Percentiles rank a stretch among this genome's conserved stretches.
These are phyloP conservation scores for Herpetomonas muscarum DNA, from an alignment of 208 protist genomes.

Conservation along the genomic window DNA sequence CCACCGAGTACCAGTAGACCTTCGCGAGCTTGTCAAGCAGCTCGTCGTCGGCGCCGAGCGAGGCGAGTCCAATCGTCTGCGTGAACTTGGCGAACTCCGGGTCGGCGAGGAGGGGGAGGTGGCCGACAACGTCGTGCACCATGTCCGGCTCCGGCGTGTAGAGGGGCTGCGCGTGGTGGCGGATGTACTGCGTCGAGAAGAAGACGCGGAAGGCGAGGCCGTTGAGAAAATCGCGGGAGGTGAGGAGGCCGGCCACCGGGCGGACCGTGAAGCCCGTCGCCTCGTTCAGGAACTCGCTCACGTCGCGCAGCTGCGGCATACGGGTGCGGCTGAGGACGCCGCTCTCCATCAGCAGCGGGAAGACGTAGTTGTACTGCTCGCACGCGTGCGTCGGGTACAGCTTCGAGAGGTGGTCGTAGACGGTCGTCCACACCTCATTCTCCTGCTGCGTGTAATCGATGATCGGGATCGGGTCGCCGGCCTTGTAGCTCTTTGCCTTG, in stretches of 20 bases:
- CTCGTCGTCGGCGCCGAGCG: constrained; percentile 93
- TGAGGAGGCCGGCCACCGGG: constrained; percentile 92
- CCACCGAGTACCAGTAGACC: constrained; percentile 95
- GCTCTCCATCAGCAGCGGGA: constrained; percentile 91
- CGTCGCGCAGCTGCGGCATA: constrained; percentile 94
- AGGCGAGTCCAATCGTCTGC: constrained; percentile 97
- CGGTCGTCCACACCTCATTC: constrained; percentile 80
- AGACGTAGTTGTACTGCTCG: constrained; percentile 89
- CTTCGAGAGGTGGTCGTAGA: constrained; percentile 81
- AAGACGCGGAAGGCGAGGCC: constrained; percentile 95
- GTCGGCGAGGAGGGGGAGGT: constrained; percentile 95
- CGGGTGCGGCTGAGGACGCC: constrained; percentile 86
- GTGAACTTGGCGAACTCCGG: constrained; percentile 95
- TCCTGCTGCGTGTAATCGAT: constrained; percentile 93
- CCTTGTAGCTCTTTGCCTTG: constrained; percentile 70
- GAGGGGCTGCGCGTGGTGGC: constrained; percentile 91
- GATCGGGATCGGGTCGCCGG: constrained; percentile 80
- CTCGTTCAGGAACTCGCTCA: constrained; percentile 90
- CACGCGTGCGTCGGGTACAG: constrained; percentile 94
- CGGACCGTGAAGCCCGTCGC: constrained; percentile 93
- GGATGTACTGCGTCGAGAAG: constrained; percentile 97
- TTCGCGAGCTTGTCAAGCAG: constrained; percentile 91
- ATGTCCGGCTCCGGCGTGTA: constrained; percentile 97
- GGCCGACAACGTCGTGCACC: constrained; percentile 95
- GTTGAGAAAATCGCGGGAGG: constrained; percentile 94